phyloP scores from a whole-genome alignment of 2,329 filamentous ascomycete species.

The Cladophialophora immunda region DNA sequence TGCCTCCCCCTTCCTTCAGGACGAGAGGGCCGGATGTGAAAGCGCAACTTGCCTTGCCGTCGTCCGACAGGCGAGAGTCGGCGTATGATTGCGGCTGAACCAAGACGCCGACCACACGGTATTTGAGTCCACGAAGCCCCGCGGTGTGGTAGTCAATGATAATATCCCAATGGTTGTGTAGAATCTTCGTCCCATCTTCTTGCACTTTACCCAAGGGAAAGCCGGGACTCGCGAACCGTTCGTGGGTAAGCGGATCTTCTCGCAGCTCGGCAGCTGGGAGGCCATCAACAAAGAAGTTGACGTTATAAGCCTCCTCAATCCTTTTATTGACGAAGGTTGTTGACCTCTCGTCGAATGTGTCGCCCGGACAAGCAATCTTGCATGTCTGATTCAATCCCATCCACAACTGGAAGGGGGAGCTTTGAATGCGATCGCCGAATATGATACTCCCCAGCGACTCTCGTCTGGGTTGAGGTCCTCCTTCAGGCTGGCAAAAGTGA shows the following conservation, averaged over 20 bases:
- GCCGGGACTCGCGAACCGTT: slow-evolving; percentile 88
- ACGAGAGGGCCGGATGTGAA: slow-evolving; percentile 56
- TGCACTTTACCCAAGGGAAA: slow-evolving; percentile 76
- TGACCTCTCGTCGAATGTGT: slow-evolving; percentile 70
- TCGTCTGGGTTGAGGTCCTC: slow-evolving; percentile 78
- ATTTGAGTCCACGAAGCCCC: slow-evolving; percentile 69
- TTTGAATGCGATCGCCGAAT: slow-evolving; percentile 96
- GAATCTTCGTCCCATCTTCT: slow-evolving; percentile 63
- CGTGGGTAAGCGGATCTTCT: slow-evolving; percentile 76
- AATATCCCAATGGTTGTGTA: slow-evolving; percentile 98
- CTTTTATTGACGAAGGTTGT: slow-evolving; percentile 82
- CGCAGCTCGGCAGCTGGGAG: slow-evolving; percentile 88
- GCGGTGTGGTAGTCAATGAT: slow-evolving; percentile 87
- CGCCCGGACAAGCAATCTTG: slow-evolving; percentile 76
- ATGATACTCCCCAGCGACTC: slow-evolving; percentile 95
- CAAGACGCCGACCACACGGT: slow-evolving; percentile 88
- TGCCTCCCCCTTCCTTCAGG: slow-evolving; percentile 70
- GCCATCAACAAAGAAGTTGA: slow-evolving; percentile 96
- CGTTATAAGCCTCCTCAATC: slow-evolving; percentile 85
- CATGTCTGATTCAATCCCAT: slow-evolving; percentile 91
- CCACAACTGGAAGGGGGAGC: slow-evolving; percentile 88
- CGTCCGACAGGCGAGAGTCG: slow-evolving; percentile 52
- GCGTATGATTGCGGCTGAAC: slow-evolving; percentile 79
- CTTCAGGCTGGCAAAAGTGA: slow-evolving; percentile 84
- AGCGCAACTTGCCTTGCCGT: slow-evolving; percentile 70